Evolutionary conservation across 352 stramenopile genomes (phyloP), one percentile per base, ranked within the genome.

Genomic region (Globisporangium megalacanthum): DNA sequence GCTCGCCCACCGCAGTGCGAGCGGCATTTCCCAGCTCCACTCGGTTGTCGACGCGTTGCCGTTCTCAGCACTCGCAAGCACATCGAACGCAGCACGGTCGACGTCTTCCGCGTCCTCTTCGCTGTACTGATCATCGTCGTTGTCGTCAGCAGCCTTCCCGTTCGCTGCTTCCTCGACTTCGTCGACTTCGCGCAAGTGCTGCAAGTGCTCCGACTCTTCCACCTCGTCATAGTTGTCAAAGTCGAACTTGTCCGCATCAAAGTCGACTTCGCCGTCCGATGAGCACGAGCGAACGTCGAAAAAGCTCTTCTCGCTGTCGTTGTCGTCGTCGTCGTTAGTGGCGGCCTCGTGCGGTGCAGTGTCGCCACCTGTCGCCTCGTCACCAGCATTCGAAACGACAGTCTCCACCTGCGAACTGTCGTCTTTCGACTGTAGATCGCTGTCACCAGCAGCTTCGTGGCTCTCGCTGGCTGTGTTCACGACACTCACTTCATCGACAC

Each of bases 121-220:
- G 29, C 29, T 25, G 20, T 77, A 59, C 25, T 80, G 64, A 14
- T 54, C 22, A 44, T 68, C 54, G 25, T 64, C 60, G 17, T 53
- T 48, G 0, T 11, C 44, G 10, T 37, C 9, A 37, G 71, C 62
- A 0, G 79, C 58, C 1, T 85, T 68, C 11, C 72, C 58, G 25
- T 62, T 54, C 15, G 61, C 64, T 15, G 64, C 60, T 13, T 83
- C 67, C n/a, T 76, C 64, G 37, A 89, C 58, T 52, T 89, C 78
- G 42, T 83, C 82, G 46, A 95, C 75, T 35, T 96, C 88, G 3
- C 81, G 77, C 15, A 96, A 60, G 65, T 95, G 86, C 51, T 95
- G 83, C 20, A 93, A 54, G 52, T 92, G 79, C 19, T 92, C 88
- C 0, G 78, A 89, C 45, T 94, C 83, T 35, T 91, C 77, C 2